These are phyloP conservation scores for Paecilomyces sp. DNA, from an alignment of 2,329 filamentous ascomycete species.

Conservation along the genomic window DNA sequence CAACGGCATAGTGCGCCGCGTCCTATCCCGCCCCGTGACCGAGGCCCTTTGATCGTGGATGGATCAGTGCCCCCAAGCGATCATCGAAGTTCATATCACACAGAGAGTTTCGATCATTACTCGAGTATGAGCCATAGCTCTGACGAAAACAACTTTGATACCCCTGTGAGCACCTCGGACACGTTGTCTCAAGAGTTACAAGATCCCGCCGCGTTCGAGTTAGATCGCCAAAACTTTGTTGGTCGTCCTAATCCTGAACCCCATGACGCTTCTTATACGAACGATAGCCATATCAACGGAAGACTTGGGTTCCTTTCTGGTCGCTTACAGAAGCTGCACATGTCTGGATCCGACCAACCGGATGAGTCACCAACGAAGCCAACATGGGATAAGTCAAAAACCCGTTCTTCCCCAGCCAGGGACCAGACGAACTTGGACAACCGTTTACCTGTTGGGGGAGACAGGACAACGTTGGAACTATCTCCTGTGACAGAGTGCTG, in stretches of 20 bases:
- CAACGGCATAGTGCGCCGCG: constrained; percentile 20
- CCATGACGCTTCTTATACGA: constrained; percentile 10
- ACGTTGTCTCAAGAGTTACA: constrained; percentile 31
- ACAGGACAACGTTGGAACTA: constrained; percentile 18
- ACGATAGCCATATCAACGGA: constrained; percentile 10
- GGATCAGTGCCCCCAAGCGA: constrained; percentile 37
- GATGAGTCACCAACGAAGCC: constrained; percentile 17
- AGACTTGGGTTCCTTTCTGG: constrained; percentile 29
- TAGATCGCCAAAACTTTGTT: constrained; percentile 22
- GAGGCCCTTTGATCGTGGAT: constrained; percentile 41
- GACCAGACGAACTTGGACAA: constrained; percentile 13
- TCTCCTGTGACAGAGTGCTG: constrained; percentile 22
- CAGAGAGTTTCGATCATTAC: constrained; percentile 30
- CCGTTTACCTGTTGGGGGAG: constrained; percentile 13
- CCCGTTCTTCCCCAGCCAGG: constrained; percentile 1
- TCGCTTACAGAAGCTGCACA: constrained; percentile 29
- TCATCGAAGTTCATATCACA: constrained; percentile 21
- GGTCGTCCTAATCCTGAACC: constrained; percentile 18
- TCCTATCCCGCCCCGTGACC: constrained; percentile 19
- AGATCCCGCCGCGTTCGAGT: constrained; percentile 28
- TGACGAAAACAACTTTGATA: constrained; percentile 29
- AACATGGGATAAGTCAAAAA: constrained; percentile 17
- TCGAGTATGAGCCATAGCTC: constrained; percentile 31
- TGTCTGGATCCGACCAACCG: constrained; percentile 26
- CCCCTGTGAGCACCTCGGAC: constrained; percentile 30